Conservation (phyloP, 2,329 filamentous ascomycete species). For the Penicillium sumatraense region DNA sequence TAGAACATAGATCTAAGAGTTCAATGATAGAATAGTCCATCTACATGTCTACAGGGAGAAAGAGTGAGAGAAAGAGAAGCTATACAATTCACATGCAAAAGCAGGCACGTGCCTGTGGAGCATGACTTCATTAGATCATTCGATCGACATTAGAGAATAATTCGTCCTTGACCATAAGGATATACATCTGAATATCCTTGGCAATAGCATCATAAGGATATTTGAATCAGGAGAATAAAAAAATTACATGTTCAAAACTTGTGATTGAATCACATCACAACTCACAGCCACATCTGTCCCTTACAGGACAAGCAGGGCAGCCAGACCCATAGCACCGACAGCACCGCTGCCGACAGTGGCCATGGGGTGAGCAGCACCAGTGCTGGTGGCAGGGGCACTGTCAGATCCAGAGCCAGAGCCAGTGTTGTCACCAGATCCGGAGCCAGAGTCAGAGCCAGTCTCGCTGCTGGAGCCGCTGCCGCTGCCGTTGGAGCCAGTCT, state of each 20-base stretch:
- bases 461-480: conserved; percentile 7
- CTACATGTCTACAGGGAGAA: not conserved
- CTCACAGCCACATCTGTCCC: not conserved
- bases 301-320: conserved; percentile 48
- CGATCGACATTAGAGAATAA: conserved; percentile 4
- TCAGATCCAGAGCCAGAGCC: conserved; percentile 18
- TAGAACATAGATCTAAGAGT: too few species aligned
- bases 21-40: not conserved
- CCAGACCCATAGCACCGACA: conserved; percentile 47
- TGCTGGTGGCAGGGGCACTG: conserved; percentile 18
- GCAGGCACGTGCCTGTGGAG: not conserved
- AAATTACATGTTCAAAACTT: not conserved
- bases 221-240: too few species aligned
- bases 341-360: conserved; percentile 37
- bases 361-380: conserved; percentile 34
- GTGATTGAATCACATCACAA: not conserved
- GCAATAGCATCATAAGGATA: not conserved
- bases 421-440: conserved; percentile 16
- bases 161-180: not conserved
- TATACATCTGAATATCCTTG: not conserved
- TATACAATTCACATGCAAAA: conserved; percentile 1
- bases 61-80: too few species aligned
- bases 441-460: conserved; percentile 2
- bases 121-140: conserved; percentile 5
- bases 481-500: conserved; percentile 23